phyloP scores from a whole-genome alignment of 208 protist genomes.

The Crithidia brevicula region DNA sequence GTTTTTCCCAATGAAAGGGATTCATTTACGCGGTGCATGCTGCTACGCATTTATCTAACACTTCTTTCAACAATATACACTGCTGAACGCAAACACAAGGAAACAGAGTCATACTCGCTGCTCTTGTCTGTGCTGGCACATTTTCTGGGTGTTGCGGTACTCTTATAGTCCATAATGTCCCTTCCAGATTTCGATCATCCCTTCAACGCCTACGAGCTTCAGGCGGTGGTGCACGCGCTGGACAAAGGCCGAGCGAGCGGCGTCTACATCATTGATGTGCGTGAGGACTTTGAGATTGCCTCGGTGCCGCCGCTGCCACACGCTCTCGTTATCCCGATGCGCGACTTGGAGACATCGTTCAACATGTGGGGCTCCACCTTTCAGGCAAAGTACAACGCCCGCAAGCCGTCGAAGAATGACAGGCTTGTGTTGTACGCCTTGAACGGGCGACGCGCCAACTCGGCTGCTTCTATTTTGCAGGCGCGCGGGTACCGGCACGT shows the following conservation, averaged over 20 bases:
- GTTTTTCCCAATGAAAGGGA: no score
- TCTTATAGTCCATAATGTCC: conserved; percentile 28
- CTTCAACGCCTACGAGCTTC: conserved; percentile 52
- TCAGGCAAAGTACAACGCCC: conserved; percentile 54
- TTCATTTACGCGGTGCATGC: no score
- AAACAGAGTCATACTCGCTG: no score
- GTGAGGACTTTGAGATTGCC: conserved; percentile 60
- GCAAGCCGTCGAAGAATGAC: conserved; percentile 52
- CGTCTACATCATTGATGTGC: conserved; percentile 66
- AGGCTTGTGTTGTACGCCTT: conserved; percentile 62
- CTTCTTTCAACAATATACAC: no score
- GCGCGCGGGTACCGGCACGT: conserved; percentile 37
- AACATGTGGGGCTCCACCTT: conserved; percentile 53
- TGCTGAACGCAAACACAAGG: no score
- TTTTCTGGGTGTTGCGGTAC: no score
- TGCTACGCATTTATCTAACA: no score
- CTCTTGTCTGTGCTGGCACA: no score
- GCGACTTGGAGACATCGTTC: conserved; percentile 51
- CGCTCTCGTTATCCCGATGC: conserved; percentile 54
- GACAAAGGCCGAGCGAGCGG: conserved; percentile 36
- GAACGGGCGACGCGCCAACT: conserved; percentile 39
- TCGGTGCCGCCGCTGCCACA: conserved; percentile 47
- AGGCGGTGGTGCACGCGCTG: conserved; percentile 61
- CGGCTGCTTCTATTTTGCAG: conserved; percentile 34
- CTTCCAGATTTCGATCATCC: conserved; percentile 37